Conservation (phyloP, 129 eudicot genomes). For the Glebionis coronaria region DNA sequence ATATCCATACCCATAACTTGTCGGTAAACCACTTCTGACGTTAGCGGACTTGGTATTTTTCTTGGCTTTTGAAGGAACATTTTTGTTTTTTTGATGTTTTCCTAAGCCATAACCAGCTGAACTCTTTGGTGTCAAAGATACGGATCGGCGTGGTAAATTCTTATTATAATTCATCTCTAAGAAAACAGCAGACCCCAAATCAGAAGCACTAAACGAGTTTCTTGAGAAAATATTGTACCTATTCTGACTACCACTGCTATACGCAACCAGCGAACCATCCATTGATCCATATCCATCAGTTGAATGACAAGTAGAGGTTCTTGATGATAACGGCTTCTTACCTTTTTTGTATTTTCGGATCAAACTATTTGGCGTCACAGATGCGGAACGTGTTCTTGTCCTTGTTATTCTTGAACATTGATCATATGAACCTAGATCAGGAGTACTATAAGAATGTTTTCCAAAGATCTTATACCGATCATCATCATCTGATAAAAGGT, state of each 20-base stretch:
- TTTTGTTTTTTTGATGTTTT: slow-evolving; percentile 36
- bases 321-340: slow-evolving; percentile 18
- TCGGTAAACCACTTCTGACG: neutral
- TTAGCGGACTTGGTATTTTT: slow-evolving; percentile 17
- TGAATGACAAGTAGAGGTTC: neutral
- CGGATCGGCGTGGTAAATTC: slow-evolving; percentile 28
- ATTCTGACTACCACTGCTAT: slow-evolving; percentile 21
- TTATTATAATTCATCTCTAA: slow-evolving; percentile 30
- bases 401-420: slow-evolving; percentile 20
- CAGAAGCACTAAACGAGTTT: slow-evolving; percentile 30
- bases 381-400: slow-evolving; percentile 21
- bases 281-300: slow-evolving; percentile 11
- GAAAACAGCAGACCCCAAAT: slow-evolving; percentile 29
- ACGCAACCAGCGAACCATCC: slow-evolving; percentile 17
- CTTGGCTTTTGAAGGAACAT: slow-evolving; percentile 32
- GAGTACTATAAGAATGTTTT: slow-evolving; percentile 32
- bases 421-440: slow-evolving; percentile 25
- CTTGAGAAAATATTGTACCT: slow-evolving; percentile 10
- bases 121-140: slow-evolving; percentile 32
- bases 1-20: slow-evolving; percentile 20
- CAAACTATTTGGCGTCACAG: slow-evolving; percentile 27
- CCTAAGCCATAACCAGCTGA: slow-evolving; percentile 21
- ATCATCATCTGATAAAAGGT: slow-evolving; percentile 60
- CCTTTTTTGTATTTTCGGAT: slow-evolving; percentile 1
- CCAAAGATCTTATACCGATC: slow-evolving; percentile 26